Base-by-base conservation (phyloP, 495 filamentous ascomycete genomes). In the Aspergillus olivimuriae region DNA sequence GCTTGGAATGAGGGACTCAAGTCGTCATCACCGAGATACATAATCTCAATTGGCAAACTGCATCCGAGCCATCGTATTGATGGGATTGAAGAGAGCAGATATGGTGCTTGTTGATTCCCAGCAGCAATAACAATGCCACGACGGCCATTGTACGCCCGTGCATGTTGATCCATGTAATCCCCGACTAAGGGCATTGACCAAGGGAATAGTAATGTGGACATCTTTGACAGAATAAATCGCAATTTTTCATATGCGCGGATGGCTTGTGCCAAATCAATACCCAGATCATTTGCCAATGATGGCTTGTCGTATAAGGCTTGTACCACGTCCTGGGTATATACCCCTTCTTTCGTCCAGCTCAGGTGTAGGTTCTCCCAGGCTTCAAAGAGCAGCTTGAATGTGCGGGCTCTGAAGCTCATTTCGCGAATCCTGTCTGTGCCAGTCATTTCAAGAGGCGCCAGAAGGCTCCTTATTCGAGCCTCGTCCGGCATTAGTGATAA, bases 1-100 rank as follows among this genome's bases (percentile, higher is more conserved):
- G 21, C 47, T 1, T 52, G 56, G 17, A 49, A 32, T 2, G 56
- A 35, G 17, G 50, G 47, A 18, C 41, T 46, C 6, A 68, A 56
- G 34, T 68, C 65, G 0, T 20, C 37, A 24, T 65, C 60, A 7
- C 65, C 65, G 10, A 62, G 54, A 43, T 68, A 68, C 49, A 66
- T 57, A 17, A 68, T 45, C 45, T 68, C 61, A 26, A 68, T 63
- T 5, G 65, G 65, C 0, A 68, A 50, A 15, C 35, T 28, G 36
- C 63, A 66, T 4, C 63, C 59, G 2, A 65, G 34, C n/a, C 51
- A 14, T 3, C 63, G 53, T 19, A 68, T 43, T 2, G 56, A 19
- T 7, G 46, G 52, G 34, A 68, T 66, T 0, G 59, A 60, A 9
- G 63, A 63, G 6, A 63, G 34, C 1, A 66, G 47, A 37, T 43